Percentiles rank a stretch among this genome's conserved stretches.
Conservation (phyloP, 208 protist species). For the Hexamita inflata region DNA sequence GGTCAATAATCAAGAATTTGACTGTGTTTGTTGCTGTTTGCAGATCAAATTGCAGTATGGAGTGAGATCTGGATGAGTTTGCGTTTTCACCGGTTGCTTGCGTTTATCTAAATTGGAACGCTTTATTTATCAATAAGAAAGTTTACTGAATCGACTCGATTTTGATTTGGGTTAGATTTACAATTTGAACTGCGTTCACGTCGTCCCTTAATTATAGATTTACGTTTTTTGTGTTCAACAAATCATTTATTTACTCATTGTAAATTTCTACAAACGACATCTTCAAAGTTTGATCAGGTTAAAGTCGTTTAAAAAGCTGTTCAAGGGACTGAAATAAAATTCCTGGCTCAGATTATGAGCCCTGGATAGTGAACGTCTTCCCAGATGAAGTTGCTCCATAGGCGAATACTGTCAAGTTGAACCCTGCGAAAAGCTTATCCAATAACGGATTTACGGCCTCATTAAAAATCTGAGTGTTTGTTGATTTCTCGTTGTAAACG, state of each 20-base stretch:
- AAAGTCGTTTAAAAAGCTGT: neutral
- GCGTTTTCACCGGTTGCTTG: slow-evolving; percentile 50
- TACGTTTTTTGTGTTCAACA: slow-evolving; percentile 41
- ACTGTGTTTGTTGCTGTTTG: too few relatives aligned
- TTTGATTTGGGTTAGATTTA: too few relatives aligned
- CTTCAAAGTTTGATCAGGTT: neutral
- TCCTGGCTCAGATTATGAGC: neutral
- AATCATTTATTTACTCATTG: slow-evolving; percentile 61
- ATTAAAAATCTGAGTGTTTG: too few relatives aligned
- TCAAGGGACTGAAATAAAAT: neutral
- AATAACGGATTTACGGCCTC: too few relatives aligned
- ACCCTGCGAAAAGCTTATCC: neutral
- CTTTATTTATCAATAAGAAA: too few relatives aligned
- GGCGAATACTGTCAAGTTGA: slow-evolving; percentile 12
- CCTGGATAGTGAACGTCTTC: slow-evolving; percentile 9
- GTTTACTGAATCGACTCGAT: too few relatives aligned
- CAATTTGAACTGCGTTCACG: too few relatives aligned
- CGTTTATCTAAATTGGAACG: too few relatives aligned
- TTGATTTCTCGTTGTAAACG: too few relatives aligned
- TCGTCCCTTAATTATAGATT: too few relatives aligned
- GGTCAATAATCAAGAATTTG: slow-evolving; percentile 49
- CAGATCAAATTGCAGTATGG: slow-evolving; percentile 57
- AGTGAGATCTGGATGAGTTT: slow-evolving; percentile 58
- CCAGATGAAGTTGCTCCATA: slow-evolving; percentile 8
- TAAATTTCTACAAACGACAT: slow-evolving; percentile 59